phyloP scores from a whole-genome alignment of 306 rosid species.

The Vicia faba region DNA sequence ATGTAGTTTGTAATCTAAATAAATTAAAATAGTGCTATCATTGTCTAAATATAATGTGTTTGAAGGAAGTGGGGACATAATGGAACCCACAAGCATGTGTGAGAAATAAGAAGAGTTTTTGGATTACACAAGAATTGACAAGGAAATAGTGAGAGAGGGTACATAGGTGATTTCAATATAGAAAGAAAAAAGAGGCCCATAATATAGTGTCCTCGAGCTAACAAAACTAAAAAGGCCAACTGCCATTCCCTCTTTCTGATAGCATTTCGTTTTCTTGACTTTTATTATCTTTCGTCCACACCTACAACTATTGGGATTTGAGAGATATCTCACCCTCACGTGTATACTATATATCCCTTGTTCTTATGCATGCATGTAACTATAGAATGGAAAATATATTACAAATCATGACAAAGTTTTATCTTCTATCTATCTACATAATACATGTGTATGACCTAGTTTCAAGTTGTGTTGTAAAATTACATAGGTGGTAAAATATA shows the following conservation, averaged over 20 bases:
- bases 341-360: conserved; percentile 19
- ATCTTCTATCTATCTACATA: background rate
- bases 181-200: conserved; percentile 33
- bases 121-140: conserved; percentile 38
- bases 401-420: conserved; percentile 7
- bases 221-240: conserved; percentile 44
- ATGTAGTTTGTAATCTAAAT: conserved; percentile 27
- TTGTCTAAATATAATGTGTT: conserved; percentile 44
- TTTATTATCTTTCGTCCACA: conserved; percentile 51
- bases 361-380: conserved; percentile 34
- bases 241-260: conserved; percentile 43
- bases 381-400: background rate
- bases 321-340: conserved; percentile 42
- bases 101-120: conserved; percentile 10
- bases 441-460: background rate
- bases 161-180: conserved; percentile 19
- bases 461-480: background rate
- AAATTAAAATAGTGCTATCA: conserved; percentile 35
- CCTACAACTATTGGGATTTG: conserved; percentile 37
- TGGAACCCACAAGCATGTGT: conserved; percentile 48
- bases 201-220: conserved; percentile 43
- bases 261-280: conserved; percentile 62
- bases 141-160: conserved; percentile 27
- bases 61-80: conserved; percentile 41
- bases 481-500: too few species aligned